Evolutionary conservation across 2,329 filamentous ascomycete genomes (phyloP).

Genomic region (Pseudocercospora pini-densiflorae): DNA sequence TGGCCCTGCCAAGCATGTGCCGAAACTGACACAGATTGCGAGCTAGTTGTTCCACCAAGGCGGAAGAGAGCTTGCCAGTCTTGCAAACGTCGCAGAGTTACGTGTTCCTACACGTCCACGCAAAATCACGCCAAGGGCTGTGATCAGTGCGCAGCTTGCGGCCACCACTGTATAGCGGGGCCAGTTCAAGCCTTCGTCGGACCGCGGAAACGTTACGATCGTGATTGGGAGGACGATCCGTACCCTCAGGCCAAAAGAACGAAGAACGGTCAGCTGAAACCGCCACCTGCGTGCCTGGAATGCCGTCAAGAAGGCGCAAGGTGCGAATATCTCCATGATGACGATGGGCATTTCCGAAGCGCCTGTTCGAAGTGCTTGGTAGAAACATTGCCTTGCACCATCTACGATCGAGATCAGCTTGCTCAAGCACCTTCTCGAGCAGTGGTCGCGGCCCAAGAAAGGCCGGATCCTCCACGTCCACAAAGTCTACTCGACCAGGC

Average conservation of each 20-base stretch:
- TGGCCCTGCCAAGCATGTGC: conserved; percentile 46
- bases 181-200: conserved; percentile 36
- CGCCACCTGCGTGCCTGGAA: conserved; percentile 14
- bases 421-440: not conserved
- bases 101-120: conserved; percentile 42
- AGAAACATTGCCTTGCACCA: conserved; percentile 13
- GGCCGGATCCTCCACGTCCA: not conserved
- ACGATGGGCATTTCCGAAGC: conserved; percentile 13
- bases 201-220: conserved; percentile 28
- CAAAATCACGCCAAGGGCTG: conserved; percentile 40
- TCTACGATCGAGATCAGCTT: not conserved
- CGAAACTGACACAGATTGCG: conserved; percentile 41
- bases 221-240: conserved; percentile 25
- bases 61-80: conserved; percentile 42
- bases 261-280: not conserved
- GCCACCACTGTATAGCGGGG: conserved; percentile 44
- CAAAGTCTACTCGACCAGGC: not conserved
- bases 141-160: conserved; percentile 36
- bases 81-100: conserved; percentile 36
- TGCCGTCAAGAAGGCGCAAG: not conserved
- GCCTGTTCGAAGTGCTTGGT: conserved; percentile 10
- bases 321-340: conserved; percentile 10
- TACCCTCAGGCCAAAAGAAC: not conserved
- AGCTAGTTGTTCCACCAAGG: conserved; percentile 40
- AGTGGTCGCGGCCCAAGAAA: not conserved